phyloP scores from a whole-genome alignment of 495 filamentous ascomycete genomes.

The Penicillium bovifimosum region DNA sequence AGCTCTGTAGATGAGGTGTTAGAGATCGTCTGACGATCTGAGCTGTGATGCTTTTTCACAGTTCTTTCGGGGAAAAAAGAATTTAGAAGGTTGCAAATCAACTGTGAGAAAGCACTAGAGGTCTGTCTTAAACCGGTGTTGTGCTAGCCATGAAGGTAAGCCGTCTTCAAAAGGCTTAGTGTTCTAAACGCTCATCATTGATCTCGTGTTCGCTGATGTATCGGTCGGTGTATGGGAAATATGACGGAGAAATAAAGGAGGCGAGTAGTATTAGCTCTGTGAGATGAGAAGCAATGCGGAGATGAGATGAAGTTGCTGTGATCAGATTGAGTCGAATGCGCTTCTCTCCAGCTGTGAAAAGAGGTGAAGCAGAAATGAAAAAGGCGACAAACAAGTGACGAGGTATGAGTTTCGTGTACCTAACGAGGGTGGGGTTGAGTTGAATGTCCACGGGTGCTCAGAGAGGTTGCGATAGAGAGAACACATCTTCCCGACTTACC shows the following conservation, averaged over 20 bases:
- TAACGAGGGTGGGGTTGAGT: not conserved
- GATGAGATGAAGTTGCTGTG: not conserved
- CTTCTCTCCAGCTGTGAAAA: not conserved
- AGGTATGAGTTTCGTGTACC: not conserved
- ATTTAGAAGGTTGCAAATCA: not conserved
- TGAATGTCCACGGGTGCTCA: not conserved
- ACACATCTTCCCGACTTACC: constrained; percentile 23
- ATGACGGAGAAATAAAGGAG: not conserved
- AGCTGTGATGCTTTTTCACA: not conserved
- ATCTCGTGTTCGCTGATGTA: not conserved
- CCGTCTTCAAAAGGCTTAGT: constrained; percentile 3
- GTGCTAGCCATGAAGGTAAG: constrained; percentile 24
- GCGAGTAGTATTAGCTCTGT: not conserved
- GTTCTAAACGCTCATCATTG: constrained; percentile 22
- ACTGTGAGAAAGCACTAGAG: constrained; percentile 5
- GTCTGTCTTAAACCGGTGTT: constrained; percentile 1
- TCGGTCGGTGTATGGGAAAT: not conserved
- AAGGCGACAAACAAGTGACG: not conserved
- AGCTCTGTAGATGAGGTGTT: not conserved
- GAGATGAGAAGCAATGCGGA: not conserved
- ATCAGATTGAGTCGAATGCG: not conserved
- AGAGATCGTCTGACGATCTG: not conserved
- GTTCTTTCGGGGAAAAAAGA: not conserved
- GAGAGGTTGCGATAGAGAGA: constrained; percentile 4
- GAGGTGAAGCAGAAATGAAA: not conserved